Base-by-base conservation (phyloP, 305 asterid species). In the Striga hermonthica region DNA sequence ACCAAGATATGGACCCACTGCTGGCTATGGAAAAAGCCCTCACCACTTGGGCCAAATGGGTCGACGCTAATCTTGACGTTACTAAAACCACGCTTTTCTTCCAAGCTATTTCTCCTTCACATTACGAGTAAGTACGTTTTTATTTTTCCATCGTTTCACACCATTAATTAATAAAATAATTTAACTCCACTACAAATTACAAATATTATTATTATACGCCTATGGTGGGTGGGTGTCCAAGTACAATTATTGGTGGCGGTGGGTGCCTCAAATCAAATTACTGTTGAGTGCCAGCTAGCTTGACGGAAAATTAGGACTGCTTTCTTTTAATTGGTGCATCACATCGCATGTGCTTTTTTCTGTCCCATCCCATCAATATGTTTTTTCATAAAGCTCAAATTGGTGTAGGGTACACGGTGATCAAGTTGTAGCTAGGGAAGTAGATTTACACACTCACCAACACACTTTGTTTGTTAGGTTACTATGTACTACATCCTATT, bases 21-120 rank as follows among this genome's bases (percentile, higher is more conserved):
- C 84, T 64, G 50, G 97, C 97, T 0, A 58, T 93, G 56, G 95
- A 93, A 35, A 76, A 76, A 74, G 98, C 87, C 65, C 74, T 93
- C 37, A 81, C 86, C 63, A 93, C 98, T 14, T 93, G 98, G 98
- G 92, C 90, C 28, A 75, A 72, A 60, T 93, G 98, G 98, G 79
- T 86, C 4, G 98, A 90, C 43, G 7, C 83, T 38, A 90, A 81
- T 41, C 65, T 93, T 52, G 96, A 93, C 76, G 52, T 66, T 7
- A 82, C 65, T 11, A 81, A 71, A 74, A 89, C 82, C 64, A 79
- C 78, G 63, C 80, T 92, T 9, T 87, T 92, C 74, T 92, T 92
- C 66, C 97, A 92, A 80, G 81, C 93, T 54, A 80, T 87, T 78
- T 92, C 98, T 48, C 98, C 98, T 44, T 84, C 96, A 12, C 98